Evolutionary conservation across 2,329 filamentous ascomycete species (phyloP).

Genomic region (Sporothrix curviconia): DNA sequence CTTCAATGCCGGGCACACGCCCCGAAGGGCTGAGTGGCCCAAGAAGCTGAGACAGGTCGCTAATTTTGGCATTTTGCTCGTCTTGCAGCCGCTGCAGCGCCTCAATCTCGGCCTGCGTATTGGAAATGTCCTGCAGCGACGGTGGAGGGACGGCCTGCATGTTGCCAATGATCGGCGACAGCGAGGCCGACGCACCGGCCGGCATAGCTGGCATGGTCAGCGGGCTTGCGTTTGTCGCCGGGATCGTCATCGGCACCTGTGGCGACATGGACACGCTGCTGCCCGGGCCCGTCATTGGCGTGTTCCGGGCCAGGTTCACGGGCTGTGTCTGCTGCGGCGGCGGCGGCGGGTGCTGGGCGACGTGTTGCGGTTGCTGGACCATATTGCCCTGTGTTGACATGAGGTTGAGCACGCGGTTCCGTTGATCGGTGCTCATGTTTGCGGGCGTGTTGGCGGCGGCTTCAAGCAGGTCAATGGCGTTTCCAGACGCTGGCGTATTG

Average conservation of each 20-base stretch:
- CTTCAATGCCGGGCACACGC: conserved; percentile 63
- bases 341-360: conserved; percentile 14
- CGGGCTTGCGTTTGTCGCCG: conserved; percentile 6
- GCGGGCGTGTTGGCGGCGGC: conserved; percentile 50
- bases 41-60: conserved; percentile 65
- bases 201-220: not conserved
- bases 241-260: conserved; percentile 6
- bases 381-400: conserved; percentile 43
- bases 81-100: conserved; percentile 70
- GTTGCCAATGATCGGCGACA: conserved; percentile 43
- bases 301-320: not conserved
- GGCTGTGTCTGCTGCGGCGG: not conserved
- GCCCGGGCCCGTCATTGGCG: conserved; percentile 7
- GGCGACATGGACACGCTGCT: conserved; percentile 10
- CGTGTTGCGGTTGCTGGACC: conserved; percentile 11
- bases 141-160: conserved; percentile 43
- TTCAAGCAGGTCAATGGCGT: conserved; percentile 46
- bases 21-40: conserved; percentile 76
- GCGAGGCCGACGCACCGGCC: conserved; percentile 20
- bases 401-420: conserved; percentile 51
- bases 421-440: conserved; percentile 51
- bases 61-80: conserved; percentile 70
- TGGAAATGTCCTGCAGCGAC: conserved; percentile 56
- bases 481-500: conserved; percentile 33
- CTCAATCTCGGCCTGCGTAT: conserved; percentile 70